A percentile compares a stretch with the other conserved stretches of the same genome.
Conservation (phyloP, 176 grass and related monocot genomes). For the Oryza longistaminata region DNA sequence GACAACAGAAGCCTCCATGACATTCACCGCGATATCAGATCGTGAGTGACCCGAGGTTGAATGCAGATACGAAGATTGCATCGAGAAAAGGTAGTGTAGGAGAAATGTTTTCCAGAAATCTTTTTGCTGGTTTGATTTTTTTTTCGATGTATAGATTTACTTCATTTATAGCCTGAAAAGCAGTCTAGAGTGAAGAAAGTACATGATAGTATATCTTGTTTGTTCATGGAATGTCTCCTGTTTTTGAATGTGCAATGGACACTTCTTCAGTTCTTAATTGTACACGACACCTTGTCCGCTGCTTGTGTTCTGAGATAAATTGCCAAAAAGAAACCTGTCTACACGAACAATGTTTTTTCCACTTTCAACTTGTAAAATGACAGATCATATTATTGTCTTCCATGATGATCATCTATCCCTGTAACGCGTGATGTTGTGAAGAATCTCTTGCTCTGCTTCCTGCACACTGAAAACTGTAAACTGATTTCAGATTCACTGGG, state of each 20-base stretch:
- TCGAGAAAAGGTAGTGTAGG: slow-evolving; percentile 23
- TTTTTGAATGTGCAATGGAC: background rate
- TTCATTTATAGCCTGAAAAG: slow-evolving; percentile 29
- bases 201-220: background rate
- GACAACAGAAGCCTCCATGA: slow-evolving; percentile 56
- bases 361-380: background rate
- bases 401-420: background rate
- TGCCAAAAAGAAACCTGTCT: background rate
- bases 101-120: background rate
- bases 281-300: slow-evolving; percentile 3
- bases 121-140: background rate
- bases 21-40: slow-evolving; percentile 48
- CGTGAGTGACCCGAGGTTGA: slow-evolving; percentile 30
- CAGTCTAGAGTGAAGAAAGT: slow-evolving; percentile 37
- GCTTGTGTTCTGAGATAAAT: background rate
- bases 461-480: background rate
- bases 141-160: slow-evolving; percentile 36
- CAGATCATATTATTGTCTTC: background rate
- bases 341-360: background rate
- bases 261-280: background rate
- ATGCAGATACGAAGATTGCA: slow-evolving; percentile 5
- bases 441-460: slow-evolving; percentile 8
- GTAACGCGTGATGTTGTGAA: background rate
- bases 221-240: slow-evolving; percentile 13
- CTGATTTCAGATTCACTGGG: slow-evolving; percentile 8